phyloP scores from a whole-genome alignment of 2,329 filamentous ascomycete species.

The Cytospora piceicola region DNA sequence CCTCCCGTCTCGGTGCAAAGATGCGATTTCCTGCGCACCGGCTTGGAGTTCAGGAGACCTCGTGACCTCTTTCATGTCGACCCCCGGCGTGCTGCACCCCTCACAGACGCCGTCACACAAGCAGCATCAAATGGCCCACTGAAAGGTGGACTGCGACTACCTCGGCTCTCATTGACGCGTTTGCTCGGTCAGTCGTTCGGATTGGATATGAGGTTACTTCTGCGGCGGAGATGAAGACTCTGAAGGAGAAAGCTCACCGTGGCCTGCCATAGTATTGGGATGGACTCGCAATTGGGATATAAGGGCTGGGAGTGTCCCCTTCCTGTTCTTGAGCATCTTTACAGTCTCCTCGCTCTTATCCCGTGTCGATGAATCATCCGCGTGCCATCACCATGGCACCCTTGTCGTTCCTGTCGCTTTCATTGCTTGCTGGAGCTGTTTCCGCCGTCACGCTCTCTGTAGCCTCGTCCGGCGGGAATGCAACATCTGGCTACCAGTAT shows the following conservation, averaged over 20 bases:
- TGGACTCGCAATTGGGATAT: not conserved
- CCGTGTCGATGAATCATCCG: not conserved
- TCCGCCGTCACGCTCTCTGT: conserved; percentile 32
- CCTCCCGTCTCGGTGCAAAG: conserved; percentile 21
- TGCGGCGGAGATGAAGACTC: conserved; percentile 12
- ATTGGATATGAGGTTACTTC: conserved; percentile 4
- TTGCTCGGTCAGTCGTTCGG: not conserved
- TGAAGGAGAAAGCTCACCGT: not conserved
- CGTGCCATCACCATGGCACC: conserved; percentile 17
- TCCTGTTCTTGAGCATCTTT: not conserved
- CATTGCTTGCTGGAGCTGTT: conserved; percentile 22
- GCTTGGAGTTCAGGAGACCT: not conserved
- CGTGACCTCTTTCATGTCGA: not conserved
- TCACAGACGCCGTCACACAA: conserved; percentile 1
- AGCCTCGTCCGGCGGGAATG: conserved; percentile 41
- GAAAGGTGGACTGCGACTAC: conserved; percentile 1
- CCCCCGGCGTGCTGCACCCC: not conserved
- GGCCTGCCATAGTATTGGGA: not conserved
- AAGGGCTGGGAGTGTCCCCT: conserved; percentile 8
- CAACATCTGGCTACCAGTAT: conserved; percentile 44
- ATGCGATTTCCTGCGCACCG: not conserved
- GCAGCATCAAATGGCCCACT: not conserved
- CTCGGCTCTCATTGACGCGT: conserved; percentile 21
- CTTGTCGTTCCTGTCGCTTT: conserved; percentile 21
- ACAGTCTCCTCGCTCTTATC: not conserved